Percentiles rank a stretch among this genome's conserved stretches.
These are phyloP conservation scores for Aspergillus novoparasiticus DNA, from an alignment of 2,329 filamentous ascomycete species.

Conservation along the genomic window DNA sequence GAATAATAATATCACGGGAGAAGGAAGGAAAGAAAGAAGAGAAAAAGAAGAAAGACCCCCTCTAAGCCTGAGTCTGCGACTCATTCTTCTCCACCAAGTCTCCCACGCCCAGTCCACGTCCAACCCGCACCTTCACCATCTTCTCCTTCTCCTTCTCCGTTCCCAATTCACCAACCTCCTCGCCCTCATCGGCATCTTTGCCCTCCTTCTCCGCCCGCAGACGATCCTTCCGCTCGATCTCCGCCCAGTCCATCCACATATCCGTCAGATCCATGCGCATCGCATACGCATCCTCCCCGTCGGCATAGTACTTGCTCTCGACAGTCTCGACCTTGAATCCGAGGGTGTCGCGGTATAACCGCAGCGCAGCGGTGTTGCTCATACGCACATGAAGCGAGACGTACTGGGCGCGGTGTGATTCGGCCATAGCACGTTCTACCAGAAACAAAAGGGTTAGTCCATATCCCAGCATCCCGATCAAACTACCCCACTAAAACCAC, in stretches of 20 bases:
- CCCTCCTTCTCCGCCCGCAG: slow-evolving; percentile 36
- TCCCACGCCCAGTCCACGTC: slow-evolving; percentile 75
- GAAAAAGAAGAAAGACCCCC: not conserved
- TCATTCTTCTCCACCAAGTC: slow-evolving; percentile 56
- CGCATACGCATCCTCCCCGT: slow-evolving; percentile 92
- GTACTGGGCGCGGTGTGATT: slow-evolving; percentile 87
- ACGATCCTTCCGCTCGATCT: slow-evolving; percentile 45
- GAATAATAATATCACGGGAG: not conserved
- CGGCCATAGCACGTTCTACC: slow-evolving; percentile 90
- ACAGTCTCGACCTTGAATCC: slow-evolving; percentile 81
- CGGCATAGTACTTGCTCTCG: slow-evolving; percentile 69
- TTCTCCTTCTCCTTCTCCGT: slow-evolving; percentile 55
- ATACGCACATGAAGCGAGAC: slow-evolving; percentile 95
- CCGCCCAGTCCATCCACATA: slow-evolving; percentile 51
- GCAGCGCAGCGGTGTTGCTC: slow-evolving; percentile 87
- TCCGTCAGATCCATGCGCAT: slow-evolving; percentile 82
- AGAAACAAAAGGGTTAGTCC: not conserved
- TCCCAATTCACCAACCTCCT: slow-evolving; percentile 68
- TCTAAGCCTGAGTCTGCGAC: slow-evolving; percentile 22
- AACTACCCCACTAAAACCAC: too few relatives aligned
- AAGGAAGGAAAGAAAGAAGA: not conserved
- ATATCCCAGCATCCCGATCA: not conserved
- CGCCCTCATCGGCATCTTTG: slow-evolving; percentile 63
- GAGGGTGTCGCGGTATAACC: slow-evolving; percentile 89
- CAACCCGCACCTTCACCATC: slow-evolving; percentile 84